Evolutionary conservation across 306 rosid genomes (phyloP), one percentile per base, ranked within the genome.

Genomic region (Comarum palustre): DNA sequence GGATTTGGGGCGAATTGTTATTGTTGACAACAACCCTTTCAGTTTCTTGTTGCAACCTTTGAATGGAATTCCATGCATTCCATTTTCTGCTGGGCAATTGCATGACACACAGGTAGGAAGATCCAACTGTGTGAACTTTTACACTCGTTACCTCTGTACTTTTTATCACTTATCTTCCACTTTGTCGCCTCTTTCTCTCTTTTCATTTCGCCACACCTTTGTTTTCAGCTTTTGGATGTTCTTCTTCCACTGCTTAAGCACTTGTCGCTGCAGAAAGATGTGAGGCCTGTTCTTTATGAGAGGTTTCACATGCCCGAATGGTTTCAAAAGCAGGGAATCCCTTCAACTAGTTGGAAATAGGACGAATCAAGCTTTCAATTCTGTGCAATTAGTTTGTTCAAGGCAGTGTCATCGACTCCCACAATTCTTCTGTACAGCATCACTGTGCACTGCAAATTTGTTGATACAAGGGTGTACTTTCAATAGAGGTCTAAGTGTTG

Each of bases 21-120:
- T 95, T 59, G 97, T 95, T 52, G 99, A 95, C 82, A 95, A 95
- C 89, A 95, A 95, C 55, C 99, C 99, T 8, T 95, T 95, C 84
- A 95, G 99, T 86, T 95, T 95, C 78, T 65, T 95, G 79, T 72
- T 91, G 79, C 99, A 95, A 82, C 99, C 99, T 29, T 63, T 84
- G 69, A 95, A 95, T 83, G 99, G 99, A 74, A 86, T 95, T 77
- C 99, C 99, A 4, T 95, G 99, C 81, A 69, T 95, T 71, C 90
- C 99, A 62, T 95, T 95, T 86, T 85, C 99, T 72, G 93, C 97
- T 3, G 90, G 95, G 59, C 92, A 90, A 65, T 90, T 91, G 47
- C 82, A 86, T 29, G 99, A 95, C 82, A 84, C 89, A 20, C 96
- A 95, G 96, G 99, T 91, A 71, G 19, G 29, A 72, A 67, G 38